Base-by-base conservation (phyloP, 805 yeast species). In the Saccharomycopsis malanga region DNA sequence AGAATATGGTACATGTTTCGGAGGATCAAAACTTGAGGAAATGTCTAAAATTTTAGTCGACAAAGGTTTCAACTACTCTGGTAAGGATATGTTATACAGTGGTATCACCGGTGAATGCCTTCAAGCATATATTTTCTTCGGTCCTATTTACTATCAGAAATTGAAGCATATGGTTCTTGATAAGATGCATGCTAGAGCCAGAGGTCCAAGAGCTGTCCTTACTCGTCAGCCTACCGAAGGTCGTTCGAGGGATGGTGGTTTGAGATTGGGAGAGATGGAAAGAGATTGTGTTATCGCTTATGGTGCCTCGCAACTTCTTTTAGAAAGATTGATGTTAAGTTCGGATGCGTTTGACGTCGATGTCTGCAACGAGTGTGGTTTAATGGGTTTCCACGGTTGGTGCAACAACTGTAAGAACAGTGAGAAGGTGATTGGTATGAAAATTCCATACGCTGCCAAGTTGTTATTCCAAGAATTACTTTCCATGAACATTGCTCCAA, bases 161-260 rank as follows among this genome's bases (percentile, higher is more conserved):
- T 79, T 93, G 73, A 93, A 93, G 74, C 98, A 93, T 67, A 93
- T 93, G 98, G 98, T 93, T 41, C 66, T 93, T 67, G 98, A 93
- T 68, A 93, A 93, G 68, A 93, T 93, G 98, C 98, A 93, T 62
- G 98, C 98, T 1, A 85, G 98, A 74, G 97, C 98, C 2, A 80
- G 98, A 64, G 98, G 98, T 44, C 98, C 98, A 48, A 79, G 98
- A 58, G 98, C 98, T 0, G 98, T 93, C 10, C 73, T 93, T 50
- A 93, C 98, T 7, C 81, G 98, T 67, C 98, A 93, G 68, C 98
- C 98, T 15, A 91, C 98, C 0, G 98, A 93, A 67, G 98, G 98
- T 75, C 79, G 98, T 67, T 87, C 97, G 2, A 79, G 98, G 67
- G 98, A 93, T 67, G 98, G 98, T 77, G 98, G 98, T 63, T 76